phyloP scores from a whole-genome alignment of 2,329 filamentous ascomycete genomes.

The Exophiala spinifera region DNA sequence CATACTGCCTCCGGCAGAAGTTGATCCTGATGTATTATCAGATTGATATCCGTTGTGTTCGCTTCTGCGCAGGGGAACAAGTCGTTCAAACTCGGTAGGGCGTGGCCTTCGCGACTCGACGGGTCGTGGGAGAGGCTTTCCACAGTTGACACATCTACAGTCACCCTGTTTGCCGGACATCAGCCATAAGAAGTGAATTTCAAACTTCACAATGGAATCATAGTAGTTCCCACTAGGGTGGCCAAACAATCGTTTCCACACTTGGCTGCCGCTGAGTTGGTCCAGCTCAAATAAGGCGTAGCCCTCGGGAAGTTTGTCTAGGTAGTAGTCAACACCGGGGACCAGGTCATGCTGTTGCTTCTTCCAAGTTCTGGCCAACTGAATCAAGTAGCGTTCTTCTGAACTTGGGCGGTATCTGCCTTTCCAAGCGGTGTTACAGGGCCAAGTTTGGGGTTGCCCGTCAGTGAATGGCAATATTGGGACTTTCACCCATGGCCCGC shows the following conservation, averaged over 20 bases:
- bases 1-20: constrained; percentile 13
- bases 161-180: constrained; percentile 47
- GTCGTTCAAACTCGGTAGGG: constrained; percentile 12
- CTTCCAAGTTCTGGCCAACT: constrained; percentile 50
- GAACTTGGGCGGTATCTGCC: constrained; percentile 36
- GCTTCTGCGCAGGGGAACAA: constrained; percentile 12
- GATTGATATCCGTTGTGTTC: constrained; percentile 7
- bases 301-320: constrained; percentile 54
- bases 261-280: constrained; percentile 40
- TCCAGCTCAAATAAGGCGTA: constrained; percentile 53
- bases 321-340: constrained; percentile 46
- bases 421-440: constrained; percentile 13
- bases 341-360: constrained; percentile 34
- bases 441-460: constrained; percentile 39
- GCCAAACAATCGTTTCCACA: constrained; percentile 57
- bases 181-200: constrained; percentile 56
- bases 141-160: constrained; percentile 53
- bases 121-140: constrained; percentile 8
- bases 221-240: constrained; percentile 52
- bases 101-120: constrained; percentile 6
- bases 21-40: constrained; percentile 11
- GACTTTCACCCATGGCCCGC: constrained; percentile 12
- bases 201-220: constrained; percentile 54
- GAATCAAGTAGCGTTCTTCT: constrained; percentile 46
- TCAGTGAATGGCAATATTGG: constrained; percentile 35